Conservation (phyloP, 768 basidiomycete species). For the Steccherinum ochraceum region DNA sequence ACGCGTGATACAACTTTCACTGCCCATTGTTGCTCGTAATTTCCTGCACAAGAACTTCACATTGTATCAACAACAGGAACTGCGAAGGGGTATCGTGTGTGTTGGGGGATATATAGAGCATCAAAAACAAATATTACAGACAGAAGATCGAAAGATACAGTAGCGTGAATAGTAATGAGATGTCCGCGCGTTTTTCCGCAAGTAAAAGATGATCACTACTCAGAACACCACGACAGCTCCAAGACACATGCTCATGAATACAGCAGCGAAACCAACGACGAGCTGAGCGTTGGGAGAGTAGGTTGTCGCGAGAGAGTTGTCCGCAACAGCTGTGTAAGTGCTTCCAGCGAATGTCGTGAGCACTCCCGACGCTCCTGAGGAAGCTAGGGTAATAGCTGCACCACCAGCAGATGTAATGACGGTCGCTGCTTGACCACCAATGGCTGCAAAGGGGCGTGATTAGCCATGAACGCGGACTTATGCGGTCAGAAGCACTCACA, state of each 20-base stretch:
- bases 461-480: not conserved
- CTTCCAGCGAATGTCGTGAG: conserved; percentile 49
- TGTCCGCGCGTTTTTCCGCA: too few relatives aligned
- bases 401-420: conserved; percentile 56
- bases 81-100: too few relatives aligned
- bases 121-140: too few relatives aligned
- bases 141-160: too few relatives aligned
- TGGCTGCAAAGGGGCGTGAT: conserved; percentile 34
- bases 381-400: conserved; percentile 51
- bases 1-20: too few relatives aligned
- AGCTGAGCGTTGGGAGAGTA: conserved; percentile 11
- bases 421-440: conserved; percentile 46
- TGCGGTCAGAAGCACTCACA: conserved; percentile 17
- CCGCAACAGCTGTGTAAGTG: conserved; percentile 35
- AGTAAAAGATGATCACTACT: too few relatives aligned
- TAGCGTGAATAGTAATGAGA: too few relatives aligned
- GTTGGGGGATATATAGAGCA: too few relatives aligned
- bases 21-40: too few relatives aligned
- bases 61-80: too few relatives aligned
- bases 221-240: conserved; percentile 36
- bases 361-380: conserved; percentile 29
- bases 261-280: conserved; percentile 23
- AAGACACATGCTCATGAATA: conserved; percentile 25
- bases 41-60: too few relatives aligned
- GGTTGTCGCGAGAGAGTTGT: conserved; percentile 3